phyloP scores from a whole-genome alignment of 2,329 filamentous ascomycete species.

The Calonectria pseudoreteaudii region DNA sequence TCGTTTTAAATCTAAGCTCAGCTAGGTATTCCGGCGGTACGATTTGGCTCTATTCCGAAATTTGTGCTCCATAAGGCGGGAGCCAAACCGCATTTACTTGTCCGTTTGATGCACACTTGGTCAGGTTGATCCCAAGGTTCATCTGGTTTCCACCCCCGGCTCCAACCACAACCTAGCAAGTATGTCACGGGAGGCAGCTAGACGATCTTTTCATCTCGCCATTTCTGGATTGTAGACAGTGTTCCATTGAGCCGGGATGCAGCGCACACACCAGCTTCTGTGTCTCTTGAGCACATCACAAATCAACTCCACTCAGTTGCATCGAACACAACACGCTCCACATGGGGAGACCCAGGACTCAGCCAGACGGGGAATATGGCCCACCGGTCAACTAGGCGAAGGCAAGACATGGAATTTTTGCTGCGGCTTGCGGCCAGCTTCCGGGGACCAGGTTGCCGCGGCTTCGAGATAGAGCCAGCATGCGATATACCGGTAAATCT shows the following conservation, averaged over 20 bases:
- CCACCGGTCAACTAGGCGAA: conserved; percentile 6
- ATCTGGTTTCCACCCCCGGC: background rate
- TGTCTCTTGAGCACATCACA: conserved; percentile 17
- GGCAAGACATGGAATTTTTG: background rate
- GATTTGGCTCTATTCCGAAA: background rate
- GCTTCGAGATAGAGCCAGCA: conserved; percentile 16
- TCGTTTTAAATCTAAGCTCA: background rate
- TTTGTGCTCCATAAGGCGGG: background rate
- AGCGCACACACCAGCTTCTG: background rate
- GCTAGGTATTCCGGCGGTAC: background rate
- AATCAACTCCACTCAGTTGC: conserved; percentile 12
- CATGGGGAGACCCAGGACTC: conserved; percentile 4
- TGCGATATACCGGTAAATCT: conserved; percentile 20
- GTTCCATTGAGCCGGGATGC: conserved; percentile 5
- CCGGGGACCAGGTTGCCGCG: conserved; percentile 7
- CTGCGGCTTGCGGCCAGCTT: conserved; percentile 13
- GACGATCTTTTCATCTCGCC: conserved; percentile 16
- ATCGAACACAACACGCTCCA: conserved; percentile 16
- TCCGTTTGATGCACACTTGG: background rate
- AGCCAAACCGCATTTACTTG: background rate
- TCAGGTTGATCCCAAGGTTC: background rate
- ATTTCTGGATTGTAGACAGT: background rate
- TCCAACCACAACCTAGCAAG: background rate
- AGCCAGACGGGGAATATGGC: conserved; percentile 3
- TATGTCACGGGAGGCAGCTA: background rate